Base-by-base conservation (phyloP, 169 alveolate genomes). In the Ichthyophthirius multifiliis region DNA sequence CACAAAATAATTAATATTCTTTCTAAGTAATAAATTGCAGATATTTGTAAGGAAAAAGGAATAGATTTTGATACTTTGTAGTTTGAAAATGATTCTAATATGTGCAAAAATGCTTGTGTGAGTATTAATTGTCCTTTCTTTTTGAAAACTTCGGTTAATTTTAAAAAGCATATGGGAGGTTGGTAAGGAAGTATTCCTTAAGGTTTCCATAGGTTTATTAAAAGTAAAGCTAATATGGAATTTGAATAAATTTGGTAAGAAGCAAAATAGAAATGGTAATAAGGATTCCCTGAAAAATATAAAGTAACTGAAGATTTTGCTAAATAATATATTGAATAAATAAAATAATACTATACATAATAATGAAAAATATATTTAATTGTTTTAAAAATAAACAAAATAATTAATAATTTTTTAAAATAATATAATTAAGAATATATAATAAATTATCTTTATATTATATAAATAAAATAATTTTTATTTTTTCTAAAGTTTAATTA, bases 131-230 rank as follows among this genome's bases (percentile, higher is more conserved):
- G 77, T 20, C 39, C 39, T 5, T 67, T 67, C 62, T 67, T 67
- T 37, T 39, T 67, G 34, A 9, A 67, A 35, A 35, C 77, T 13
- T 34, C 62, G 0, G 77, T 37, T 18, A 41, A 67, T 16, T 67
- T 67, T 23, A 41, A 67, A 27, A 67, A 44, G 45, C 77, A 67
- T 67, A 32, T 67, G 43, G 77, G 55, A 18, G 77, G 77, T 13
- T 67, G 77, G 77, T 37, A 67, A 39, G 77, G 77, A 18, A 67
- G 41, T 5, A 12, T 67, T 7, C 77, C 77, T 9, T 5, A 35
- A 1, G 77, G 77, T 18, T 67, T 67, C 77, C 77, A 67, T 62
- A 67, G 77, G 41, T 67, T 67, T 20, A 37, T 67, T 18, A 37
- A 34, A 34, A 32, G 64, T 23, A 67, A 62, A 67, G 39, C 46